Percentiles rank a stretch among this genome's conserved stretches.
Evolutionary conservation across 179 eudicot genomes (phyloP).

Genomic region (Dionaea muscipula): DNA sequence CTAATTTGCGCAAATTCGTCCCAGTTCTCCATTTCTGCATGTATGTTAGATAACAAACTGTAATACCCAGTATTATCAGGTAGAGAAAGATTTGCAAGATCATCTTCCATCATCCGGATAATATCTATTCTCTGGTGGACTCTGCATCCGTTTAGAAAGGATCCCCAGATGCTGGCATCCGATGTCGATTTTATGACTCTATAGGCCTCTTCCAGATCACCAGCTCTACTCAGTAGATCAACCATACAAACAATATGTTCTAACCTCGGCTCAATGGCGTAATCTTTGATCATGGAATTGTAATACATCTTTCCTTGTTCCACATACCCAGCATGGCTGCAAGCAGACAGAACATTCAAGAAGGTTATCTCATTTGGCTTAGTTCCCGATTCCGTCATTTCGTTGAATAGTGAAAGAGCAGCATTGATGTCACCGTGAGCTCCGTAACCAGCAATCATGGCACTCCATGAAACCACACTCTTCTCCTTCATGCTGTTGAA

Average conservation of each 20-base stretch:
- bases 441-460: constrained; percentile 43
- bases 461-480: constrained; percentile 50
- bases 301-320: constrained; percentile 36
- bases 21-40: constrained; percentile 50
- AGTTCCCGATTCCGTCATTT: constrained; percentile 32
- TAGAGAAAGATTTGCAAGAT: constrained; percentile 15
- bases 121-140: constrained; percentile 39
- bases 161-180: constrained; percentile 39
- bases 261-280: constrained; percentile 24
- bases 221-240: constrained; percentile 50
- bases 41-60: constrained; percentile 39
- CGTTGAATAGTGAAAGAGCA: constrained; percentile 29
- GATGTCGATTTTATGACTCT: constrained; percentile 28
- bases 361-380: constrained; percentile 44
- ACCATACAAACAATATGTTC: constrained; percentile 45
- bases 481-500: constrained; percentile 33
- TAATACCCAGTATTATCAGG: constrained; percentile 50
- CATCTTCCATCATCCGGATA: constrained; percentile 19
- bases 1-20: constrained; percentile 26
- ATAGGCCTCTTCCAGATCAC: constrained; percentile 44
- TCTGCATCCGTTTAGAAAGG: constrained; percentile 48
- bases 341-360: constrained; percentile 46
- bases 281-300: constrained; percentile 28
- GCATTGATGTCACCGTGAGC: constrained; percentile 33
- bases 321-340: constrained; percentile 46